Evolutionary conservation across 2,329 filamentous ascomycete genomes (phyloP), one percentile per base, ranked within the genome.

Genomic region (Pleoardoris graminearum): DNA sequence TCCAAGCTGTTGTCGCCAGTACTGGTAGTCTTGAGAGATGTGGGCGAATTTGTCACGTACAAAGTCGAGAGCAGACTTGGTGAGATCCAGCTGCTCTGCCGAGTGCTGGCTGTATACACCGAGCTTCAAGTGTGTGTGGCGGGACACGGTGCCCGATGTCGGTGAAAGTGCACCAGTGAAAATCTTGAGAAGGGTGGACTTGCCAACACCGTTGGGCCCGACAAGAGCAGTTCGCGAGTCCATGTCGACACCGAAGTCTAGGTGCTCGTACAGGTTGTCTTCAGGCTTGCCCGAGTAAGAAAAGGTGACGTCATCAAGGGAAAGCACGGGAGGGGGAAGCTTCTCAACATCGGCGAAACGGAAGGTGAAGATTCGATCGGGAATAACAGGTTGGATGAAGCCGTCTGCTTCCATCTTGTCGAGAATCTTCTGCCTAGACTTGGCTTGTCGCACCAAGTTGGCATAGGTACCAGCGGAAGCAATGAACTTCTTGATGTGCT

Each of bases 371-470:
- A 96, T 88, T 57, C 86, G 85, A 78, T 99, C 94, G 60, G 85
- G 78, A 50, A 82, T 77, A 58, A 99, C 91, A 51, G 91, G 90
- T 78, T 99, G 88, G 73, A 99, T 97, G 77, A 97, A 94, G 64
- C 94, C 94, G 70, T 99, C 94, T 66, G 95, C 94, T 83, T 97
- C 93, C 94, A 99, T 99, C 87, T 99, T 99, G 85, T 99, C 94
- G 63, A 97, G 84, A 77, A 97, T 97, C 90, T 99, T 99, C 79
- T 99, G 94, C 61, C 94, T 87, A 37, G 94, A 97, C 84, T 99
- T 99, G 78, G 95, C 95, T 80, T 99, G 94, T 76, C 90, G 85
- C 73, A 99, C 94, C 82, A 99, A 84, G 82, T 99, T 99, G 85
- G 95, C 94, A 73, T 99, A 99, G 56, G 94, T 99, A 92, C 95